Base-by-base conservation (phyloP, 2,329 filamentous ascomycete species). In the Pyrenochaeta sp. region DNA sequence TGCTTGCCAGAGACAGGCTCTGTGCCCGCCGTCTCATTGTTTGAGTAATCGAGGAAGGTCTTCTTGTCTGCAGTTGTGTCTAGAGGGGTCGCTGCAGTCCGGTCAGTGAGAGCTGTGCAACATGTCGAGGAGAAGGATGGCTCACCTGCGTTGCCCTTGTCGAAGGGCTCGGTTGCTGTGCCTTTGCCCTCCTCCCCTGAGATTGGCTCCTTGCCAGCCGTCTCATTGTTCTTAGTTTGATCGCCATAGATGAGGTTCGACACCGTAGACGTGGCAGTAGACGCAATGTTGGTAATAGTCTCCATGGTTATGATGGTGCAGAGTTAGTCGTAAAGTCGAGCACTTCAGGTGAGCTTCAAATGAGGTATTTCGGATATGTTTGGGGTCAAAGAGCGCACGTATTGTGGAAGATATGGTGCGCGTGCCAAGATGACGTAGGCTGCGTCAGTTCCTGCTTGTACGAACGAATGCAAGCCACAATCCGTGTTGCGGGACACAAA, bases 1-100 rank as follows among this genome's bases (percentile, higher is more conserved):
- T 84, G 80, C 50, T 86, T 80, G 24, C 92, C 92, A 22, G 90
- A 90, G 44, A 93, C 76, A 19, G 92, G 92, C 79, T 96, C 92
- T 66, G 79, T 77, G 46, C 81, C 81, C 15, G 55, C 65, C 7
- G 72, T 75, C 62, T 76, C 75, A 36, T 73, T 77, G 39, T 27
- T 44, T n/a, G 15, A 10, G 22, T 44, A 25, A 28, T 44, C 42
- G 19, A 36, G 22, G n/a, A 27, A 40, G 34, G 40, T 24, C n/a
- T 43, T 42, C 34, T 46, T 55, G 8, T 61, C 51, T 28, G 46
- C 52, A 39, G 36, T 39, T 10, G 44, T 50, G 30, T 53, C 52
- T 10, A 47, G 54, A 2, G 52, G 49, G 36, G 58, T 64, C 37
- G 54, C 58, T 61, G 40, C 30, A 44, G 25, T 6, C 15, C 13